Evolutionary conservation across 2,329 filamentous ascomycete genomes (phyloP).

Genomic region (Aspergillus arachidicola): DNA sequence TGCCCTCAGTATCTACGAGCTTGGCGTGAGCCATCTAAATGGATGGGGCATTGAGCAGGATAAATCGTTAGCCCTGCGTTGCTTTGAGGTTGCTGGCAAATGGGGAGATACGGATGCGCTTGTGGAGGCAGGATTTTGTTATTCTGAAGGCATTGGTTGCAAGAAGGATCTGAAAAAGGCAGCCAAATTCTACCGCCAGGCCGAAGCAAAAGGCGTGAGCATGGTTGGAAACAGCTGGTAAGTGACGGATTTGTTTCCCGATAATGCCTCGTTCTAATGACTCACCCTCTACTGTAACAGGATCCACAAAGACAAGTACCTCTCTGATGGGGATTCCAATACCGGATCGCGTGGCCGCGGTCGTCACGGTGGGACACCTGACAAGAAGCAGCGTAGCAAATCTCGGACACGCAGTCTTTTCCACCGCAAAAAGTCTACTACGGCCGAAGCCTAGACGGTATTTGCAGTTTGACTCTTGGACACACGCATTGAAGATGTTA

Average conservation of each 20-base stretch:
- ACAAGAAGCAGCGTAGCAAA: constrained; percentile 73
- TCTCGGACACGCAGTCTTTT: constrained; percentile 76
- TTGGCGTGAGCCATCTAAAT: constrained; percentile 96
- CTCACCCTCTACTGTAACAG: constrained; percentile 49
- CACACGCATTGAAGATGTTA: not conserved
- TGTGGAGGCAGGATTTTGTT: constrained; percentile 93
- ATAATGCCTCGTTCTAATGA: constrained; percentile 13
- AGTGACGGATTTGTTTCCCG: constrained; percentile 40
- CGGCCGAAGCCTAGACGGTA: constrained; percentile 26
- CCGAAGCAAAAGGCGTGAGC: constrained; percentile 89
- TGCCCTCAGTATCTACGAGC: constrained; percentile 91
- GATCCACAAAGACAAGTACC: constrained; percentile 97
- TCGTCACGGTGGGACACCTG: constrained; percentile 48
- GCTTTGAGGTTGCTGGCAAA: constrained; percentile 92
- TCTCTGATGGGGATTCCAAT: constrained; percentile 62
- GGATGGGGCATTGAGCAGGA: constrained; percentile 97
- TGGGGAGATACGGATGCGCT: constrained; percentile 97
- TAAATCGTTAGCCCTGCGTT: constrained; percentile 80
- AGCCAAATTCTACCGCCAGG: constrained; percentile 84
- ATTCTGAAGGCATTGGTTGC: constrained; percentile 87
- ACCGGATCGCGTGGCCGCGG: constrained; percentile 34
- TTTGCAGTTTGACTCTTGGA: not conserved
- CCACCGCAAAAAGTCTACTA: constrained; percentile 57
- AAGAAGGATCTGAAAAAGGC: constrained; percentile 97
- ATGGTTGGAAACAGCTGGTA: constrained; percentile 99